These are phyloP conservation scores for Metschnikowia cubensis DNA, from an alignment of 805 yeast species.

Conservation along the genomic window DNA sequence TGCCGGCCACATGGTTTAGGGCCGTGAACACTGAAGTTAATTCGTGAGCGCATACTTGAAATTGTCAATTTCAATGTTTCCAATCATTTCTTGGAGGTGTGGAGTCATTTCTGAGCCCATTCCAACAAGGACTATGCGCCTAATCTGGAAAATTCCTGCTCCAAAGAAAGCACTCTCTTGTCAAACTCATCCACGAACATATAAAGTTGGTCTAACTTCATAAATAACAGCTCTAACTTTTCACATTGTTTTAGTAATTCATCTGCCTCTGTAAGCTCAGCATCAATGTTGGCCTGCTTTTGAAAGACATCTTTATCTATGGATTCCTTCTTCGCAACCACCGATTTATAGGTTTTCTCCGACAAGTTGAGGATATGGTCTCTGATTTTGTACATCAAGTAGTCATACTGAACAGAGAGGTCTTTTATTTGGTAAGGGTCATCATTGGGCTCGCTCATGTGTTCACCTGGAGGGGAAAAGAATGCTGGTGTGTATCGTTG, in stretches of 20 bases:
- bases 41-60: no score
- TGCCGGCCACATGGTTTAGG: neutral
- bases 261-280: slow-evolving; percentile 39
- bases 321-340: slow-evolving; percentile 28
- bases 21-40: no score
- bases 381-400: slow-evolving; percentile 56
- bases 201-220: slow-evolving; percentile 50
- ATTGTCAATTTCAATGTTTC: no score
- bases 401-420: slow-evolving; percentile 60
- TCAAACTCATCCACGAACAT: slow-evolving; percentile 26
- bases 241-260: slow-evolving; percentile 42
- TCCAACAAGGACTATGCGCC: neutral
- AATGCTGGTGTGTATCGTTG: neutral
- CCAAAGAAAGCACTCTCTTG: slow-evolving; percentile 17
- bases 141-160: slow-evolving; percentile 10
- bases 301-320: slow-evolving; percentile 20
- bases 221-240: slow-evolving; percentile 48
- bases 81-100: no score
- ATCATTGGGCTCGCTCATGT: slow-evolving; percentile 19
- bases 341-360: slow-evolving; percentile 32
- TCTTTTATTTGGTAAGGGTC: slow-evolving; percentile 64
- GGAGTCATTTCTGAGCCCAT: no score
- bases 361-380: slow-evolving; percentile 50
- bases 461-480: neutral
- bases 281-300: slow-evolving; percentile 29